Evolutionary conservation across 2,329 filamentous ascomycete species (phyloP).

Genomic region (Pyricularia pennisetigena): DNA sequence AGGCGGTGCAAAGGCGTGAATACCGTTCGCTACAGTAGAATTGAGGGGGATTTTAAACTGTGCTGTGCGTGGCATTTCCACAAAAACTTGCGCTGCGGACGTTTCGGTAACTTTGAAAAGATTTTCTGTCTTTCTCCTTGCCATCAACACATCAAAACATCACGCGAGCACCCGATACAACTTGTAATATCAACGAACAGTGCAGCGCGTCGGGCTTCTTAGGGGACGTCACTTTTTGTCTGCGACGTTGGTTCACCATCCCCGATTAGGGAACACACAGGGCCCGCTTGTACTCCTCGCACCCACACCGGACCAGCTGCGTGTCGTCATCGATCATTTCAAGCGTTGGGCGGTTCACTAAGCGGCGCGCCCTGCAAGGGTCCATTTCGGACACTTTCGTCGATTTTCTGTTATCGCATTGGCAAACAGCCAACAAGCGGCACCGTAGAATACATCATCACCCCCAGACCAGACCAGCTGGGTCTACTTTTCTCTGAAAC

Average conservation of each 20-base stretch:
- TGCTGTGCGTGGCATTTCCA: background rate
- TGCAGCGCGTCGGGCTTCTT: background rate
- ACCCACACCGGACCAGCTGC: background rate
- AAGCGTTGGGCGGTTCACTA: background rate
- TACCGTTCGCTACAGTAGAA: background rate
- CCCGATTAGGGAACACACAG: background rate
- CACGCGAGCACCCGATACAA: background rate
- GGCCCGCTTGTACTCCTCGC: background rate
- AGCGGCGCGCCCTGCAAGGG: background rate
- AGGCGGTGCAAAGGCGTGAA: background rate
- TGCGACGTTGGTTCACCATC: background rate
- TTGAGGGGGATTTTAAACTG: background rate
- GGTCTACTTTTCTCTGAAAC: background rate
- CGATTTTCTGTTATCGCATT: background rate
- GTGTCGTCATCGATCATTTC: slow-evolving; percentile 6
- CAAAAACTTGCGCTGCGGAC: background rate
- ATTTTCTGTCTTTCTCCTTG: background rate
- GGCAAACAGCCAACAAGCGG: background rate
- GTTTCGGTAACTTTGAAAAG: background rate
- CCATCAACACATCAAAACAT: background rate
- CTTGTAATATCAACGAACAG: background rate
- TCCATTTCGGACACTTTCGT: background rate
- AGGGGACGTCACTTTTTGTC: background rate
- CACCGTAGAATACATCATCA: background rate
- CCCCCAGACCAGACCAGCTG: background rate